Conservation (phyloP, 2,329 filamentous ascomycete species). For the Aureobasidium sp. region DNA sequence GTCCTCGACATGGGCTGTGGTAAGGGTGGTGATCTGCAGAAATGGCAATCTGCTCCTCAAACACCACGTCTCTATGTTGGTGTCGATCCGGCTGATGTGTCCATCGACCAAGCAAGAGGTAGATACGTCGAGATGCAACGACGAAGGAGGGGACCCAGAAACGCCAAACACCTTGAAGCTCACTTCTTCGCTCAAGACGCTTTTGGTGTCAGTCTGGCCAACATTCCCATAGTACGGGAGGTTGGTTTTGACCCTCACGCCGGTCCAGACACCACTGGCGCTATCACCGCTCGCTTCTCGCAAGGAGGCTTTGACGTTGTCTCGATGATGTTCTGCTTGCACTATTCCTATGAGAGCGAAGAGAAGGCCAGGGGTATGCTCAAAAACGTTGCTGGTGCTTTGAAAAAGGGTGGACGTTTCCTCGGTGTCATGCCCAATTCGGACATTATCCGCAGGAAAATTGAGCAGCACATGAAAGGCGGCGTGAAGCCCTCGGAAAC, state of each 20-base stretch:
- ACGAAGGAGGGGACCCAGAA: slow-evolving; percentile 49
- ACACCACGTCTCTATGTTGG: slow-evolving; percentile 94
- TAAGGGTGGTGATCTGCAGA: slow-evolving; percentile 94
- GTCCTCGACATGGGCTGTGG: slow-evolving; percentile 97
- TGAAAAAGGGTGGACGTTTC: slow-evolving; percentile 96
- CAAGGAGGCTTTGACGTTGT: slow-evolving; percentile 93
- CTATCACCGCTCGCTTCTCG: slow-evolving; percentile 71
- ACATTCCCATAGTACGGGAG: slow-evolving; percentile 82
- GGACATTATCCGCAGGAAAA: slow-evolving; percentile 83
- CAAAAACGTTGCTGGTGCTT: slow-evolving; percentile 85
- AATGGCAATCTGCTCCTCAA: slow-evolving; percentile 97
- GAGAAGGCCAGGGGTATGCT: slow-evolving; percentile 93
- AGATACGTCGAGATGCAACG: slow-evolving; percentile 80
- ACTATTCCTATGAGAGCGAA: slow-evolving; percentile 97
- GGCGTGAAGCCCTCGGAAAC: slow-evolving; percentile 42
- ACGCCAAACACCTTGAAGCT: slow-evolving; percentile 59
- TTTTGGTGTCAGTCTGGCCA: slow-evolving; percentile 84
- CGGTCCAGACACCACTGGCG: slow-evolving; percentile 59
- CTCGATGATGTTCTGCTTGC: slow-evolving; percentile 99
- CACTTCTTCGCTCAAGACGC: slow-evolving; percentile 95
- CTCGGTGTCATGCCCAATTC: slow-evolving; percentile 98
- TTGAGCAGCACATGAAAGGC: slow-evolving; percentile 78
- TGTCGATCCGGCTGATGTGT: slow-evolving; percentile 91
- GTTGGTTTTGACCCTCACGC: slow-evolving; percentile 87
- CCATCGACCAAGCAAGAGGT: slow-evolving; percentile 89